phyloP scores from a whole-genome alignment of 2,329 filamentous ascomycete species.

The Cladosporium cucumerinum region DNA sequence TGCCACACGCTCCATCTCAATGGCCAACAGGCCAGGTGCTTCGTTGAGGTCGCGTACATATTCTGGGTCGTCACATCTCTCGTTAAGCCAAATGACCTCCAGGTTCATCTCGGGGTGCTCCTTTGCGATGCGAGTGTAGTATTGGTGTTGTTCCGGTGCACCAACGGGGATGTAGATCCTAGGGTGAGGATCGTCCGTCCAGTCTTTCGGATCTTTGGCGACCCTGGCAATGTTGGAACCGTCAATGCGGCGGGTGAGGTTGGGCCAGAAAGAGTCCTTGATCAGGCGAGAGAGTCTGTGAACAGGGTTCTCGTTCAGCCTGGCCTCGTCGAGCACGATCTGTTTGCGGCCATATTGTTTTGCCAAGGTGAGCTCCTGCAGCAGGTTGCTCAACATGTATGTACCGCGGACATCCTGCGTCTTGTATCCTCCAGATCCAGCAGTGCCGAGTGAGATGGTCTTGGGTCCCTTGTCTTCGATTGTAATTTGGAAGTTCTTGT shows the following conservation, averaged over 20 bases:
- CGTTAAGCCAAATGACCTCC: slow-evolving; percentile 77
- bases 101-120: slow-evolving; percentile 79
- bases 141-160: slow-evolving; percentile 82
- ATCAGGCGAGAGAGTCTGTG: slow-evolving; percentile 83
- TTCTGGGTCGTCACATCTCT: slow-evolving; percentile 66
- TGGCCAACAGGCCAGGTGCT: slow-evolving; percentile 82
- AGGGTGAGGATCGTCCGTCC: slow-evolving; percentile 83
- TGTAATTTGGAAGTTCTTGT: slow-evolving; percentile 93
- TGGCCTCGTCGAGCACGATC: slow-evolving; percentile 85
- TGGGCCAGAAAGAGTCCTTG: slow-evolving; percentile 87
- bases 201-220: slow-evolving; percentile 88
- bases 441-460: slow-evolving; percentile 80
- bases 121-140: slow-evolving; percentile 76
- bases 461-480: slow-evolving; percentile 95
- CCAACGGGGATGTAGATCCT: slow-evolving; percentile 86
- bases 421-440: slow-evolving; percentile 79
- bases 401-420: slow-evolving; percentile 89
- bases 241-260: slow-evolving; percentile 85
- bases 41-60: slow-evolving; percentile 79
- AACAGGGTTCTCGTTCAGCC: slow-evolving; percentile 93
- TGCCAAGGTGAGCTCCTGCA: slow-evolving; percentile 90
- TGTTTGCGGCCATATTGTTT: slow-evolving; percentile 86
- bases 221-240: slow-evolving; percentile 81
- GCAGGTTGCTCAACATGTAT: slow-evolving; percentile 93
- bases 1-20: slow-evolving; percentile 71